phyloP scores from a whole-genome alignment of 306 rosid species.

The Sicyos baderoa region DNA sequence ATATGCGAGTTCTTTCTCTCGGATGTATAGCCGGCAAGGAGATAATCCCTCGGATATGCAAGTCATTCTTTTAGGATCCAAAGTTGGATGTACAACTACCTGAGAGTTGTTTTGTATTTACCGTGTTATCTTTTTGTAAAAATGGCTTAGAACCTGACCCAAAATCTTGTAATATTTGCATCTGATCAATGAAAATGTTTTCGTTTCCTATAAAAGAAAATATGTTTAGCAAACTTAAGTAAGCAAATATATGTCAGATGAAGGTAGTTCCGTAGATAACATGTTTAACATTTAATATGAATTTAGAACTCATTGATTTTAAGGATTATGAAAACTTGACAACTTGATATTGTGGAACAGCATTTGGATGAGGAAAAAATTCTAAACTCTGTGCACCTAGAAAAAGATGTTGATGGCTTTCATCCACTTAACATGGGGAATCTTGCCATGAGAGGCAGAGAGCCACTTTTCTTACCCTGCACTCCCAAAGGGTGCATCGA shows the following conservation, averaged over 20 bases:
- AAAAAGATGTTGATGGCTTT: slow-evolving; percentile 89
- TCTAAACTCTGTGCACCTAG: slow-evolving; percentile 47
- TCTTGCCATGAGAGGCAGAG: slow-evolving; percentile 79
- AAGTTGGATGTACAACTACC: too few relatives aligned
- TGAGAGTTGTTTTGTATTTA: too few relatives aligned
- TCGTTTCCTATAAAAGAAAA: too few relatives aligned
- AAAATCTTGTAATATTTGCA: too few relatives aligned
- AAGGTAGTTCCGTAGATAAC: not conserved
- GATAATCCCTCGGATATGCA: too few relatives aligned
- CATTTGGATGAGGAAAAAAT: slow-evolving; percentile 66
- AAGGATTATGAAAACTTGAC: slow-evolving; percentile 27
- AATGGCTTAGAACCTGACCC: too few relatives aligned
- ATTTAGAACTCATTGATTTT: not conserved
- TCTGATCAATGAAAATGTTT: too few relatives aligned
- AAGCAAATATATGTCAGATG: not conserved
- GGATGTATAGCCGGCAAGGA: too few relatives aligned
- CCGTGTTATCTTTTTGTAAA: too few relatives aligned
- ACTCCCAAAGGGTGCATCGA: slow-evolving; percentile 89
- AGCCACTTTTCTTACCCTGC: slow-evolving; percentile 84
- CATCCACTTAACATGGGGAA: slow-evolving; percentile 77
- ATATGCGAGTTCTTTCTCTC: too few relatives aligned
- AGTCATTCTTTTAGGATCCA: too few relatives aligned
- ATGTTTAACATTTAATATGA: not conserved
- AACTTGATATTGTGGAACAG: slow-evolving; percentile 48
- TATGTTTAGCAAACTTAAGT: not conserved